Evolutionary conservation across 139 green algal genomes (phyloP), one percentile per base, ranked within the genome.

Genomic region (Chlamydomonas incerta): DNA sequence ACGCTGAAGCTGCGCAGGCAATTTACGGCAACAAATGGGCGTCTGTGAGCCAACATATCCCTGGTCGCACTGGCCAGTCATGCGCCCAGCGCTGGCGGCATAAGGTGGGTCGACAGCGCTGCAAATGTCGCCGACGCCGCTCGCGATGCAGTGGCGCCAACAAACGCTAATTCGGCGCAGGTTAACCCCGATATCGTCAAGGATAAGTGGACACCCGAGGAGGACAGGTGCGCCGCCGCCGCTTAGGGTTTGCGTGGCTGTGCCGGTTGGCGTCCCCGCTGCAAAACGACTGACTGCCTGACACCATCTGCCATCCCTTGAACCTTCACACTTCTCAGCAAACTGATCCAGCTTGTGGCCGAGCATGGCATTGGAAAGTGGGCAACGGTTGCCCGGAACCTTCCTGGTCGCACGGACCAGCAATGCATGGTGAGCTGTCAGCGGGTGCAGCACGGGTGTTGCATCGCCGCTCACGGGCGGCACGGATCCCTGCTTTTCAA

Each of bases 1-100:
- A n/a, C 33, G 46, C 0, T 41, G 2, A 6, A 6, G 31, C 20
- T 70, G 29, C 47, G 50, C 89, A 95, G 88, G 77, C 77, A 21
- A 87, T 92, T 41, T 80, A 92, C 68, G 91, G 93, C 47, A 95
- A 95, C 83, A 92, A 90, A 79, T 98, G 96, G 96, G 90, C 90
- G 8, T 82, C 88, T n/a, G 94, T 98, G 6, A 92, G 94, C 1
- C 90, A 93, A 83, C 87, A 96, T 76, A 95, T 98, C 46, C 88
- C 91, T 15, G 93, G 92, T 31, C 89, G 95, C 9, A 97, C 92
- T 26, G 96, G 96, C 0, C 96, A 98, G 87, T 93, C 97, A 74
- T 97, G 95, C 80, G 96, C 96, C 13, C 95, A 98, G 86, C 91
- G 96, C 18, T 98, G 96, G 96, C 90, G 96, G 20, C 96, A 98